Evolutionary conservation across 352 stramenopile species (phyloP), one percentile per base, ranked within the genome.

Genomic region (Vaucheria bursata): DNA sequence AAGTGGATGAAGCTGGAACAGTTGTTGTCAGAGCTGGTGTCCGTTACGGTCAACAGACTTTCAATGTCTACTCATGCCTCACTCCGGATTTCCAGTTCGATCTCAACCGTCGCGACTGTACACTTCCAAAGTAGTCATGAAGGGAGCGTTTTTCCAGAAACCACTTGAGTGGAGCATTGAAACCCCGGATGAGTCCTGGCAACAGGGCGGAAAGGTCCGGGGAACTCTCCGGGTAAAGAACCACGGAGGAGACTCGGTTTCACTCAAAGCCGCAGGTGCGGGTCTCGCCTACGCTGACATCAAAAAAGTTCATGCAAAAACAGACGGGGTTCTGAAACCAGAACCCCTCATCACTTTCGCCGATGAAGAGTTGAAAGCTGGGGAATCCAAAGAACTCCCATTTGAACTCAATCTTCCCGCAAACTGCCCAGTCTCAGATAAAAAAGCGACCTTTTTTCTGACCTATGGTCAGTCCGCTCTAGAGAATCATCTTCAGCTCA

Each of bases 91-190:
- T 59, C 45, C 18, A 59, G 45, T 25, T 59, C 45, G 45, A 59
- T 25, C 45, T 59, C 45, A 25, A 18, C 25, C 45, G 18, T 25
- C 25, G 12, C 25, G 18, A 18, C 25, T 59, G 45, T 59, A 59
- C 45, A 18, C 45, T 59, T 25, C 45, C 45, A 59, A 59, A 59
- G 25, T 59, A 59, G n/a, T n/a, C n/a, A 59, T 59, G 45, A 59
- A 59, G 45, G 45, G 45, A 59, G 45, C 45, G 45, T 59, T 59
- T 25, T 59, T 59, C 25, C 45, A 59, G 25, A 59, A 59, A 25
- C 45, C 45, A 59, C 45, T 59, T 18, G 45, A 59, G 45, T 59
- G 45, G 45, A 18, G 25, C 12, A 59, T 59, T 25, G 45, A 59
- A 18, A 25, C 25, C 18, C 18, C 45, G 25, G 45, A 25, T 25